Base-by-base conservation (phyloP, 192 early-diverging fungal genomes). In the Podila minutissima region DNA sequence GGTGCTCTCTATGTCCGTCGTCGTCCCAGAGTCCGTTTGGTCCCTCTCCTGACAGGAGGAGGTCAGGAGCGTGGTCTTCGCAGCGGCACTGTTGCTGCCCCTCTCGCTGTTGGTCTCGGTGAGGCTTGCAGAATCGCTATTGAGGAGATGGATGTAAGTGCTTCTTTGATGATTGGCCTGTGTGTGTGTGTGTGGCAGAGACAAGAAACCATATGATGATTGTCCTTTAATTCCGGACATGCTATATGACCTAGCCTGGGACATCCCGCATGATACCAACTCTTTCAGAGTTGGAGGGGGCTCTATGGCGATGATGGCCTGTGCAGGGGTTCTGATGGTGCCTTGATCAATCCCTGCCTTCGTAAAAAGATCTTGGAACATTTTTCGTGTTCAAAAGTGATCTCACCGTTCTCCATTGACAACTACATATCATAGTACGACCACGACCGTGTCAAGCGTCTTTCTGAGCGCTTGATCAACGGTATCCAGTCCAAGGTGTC, bases 31-130 rank as follows among this genome's bases (percentile, higher is more conserved):
- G 97, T 99, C 32, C 90, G 97, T 63, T 83, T 99, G 35, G 95
- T 97, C 71, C 93, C 97, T 17, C 86, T 98, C 59, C 89, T 95
- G 72, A 92, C 91, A 28, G 97, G 97, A 49, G 97, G 97, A 76
- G 97, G 97, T 10, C 97, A 99, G 83, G 97, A 98, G 84, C 89
- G 97, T 62, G 96, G 96, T 60, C 77, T 99, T 57, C 91, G 97
- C 59, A 95, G 94, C 72, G 97, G 97, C 46, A 98, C 97, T 15
- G 96, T 99, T 1, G 94, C 97, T 22, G 94, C 95, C 15, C 93
- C 95, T 38, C 86, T 99, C 9, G 92, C 88, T 31, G 96, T 97
- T 57, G 97, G 97, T 41, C 82, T 99, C 49, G 97, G 97, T 24
- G 93, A 92, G 58, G 97, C 97, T 3, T 94, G 94, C 35, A 85